phyloP scores from a whole-genome alignment of 805 yeast species.

The Priceomyces fermenticarens region DNA sequence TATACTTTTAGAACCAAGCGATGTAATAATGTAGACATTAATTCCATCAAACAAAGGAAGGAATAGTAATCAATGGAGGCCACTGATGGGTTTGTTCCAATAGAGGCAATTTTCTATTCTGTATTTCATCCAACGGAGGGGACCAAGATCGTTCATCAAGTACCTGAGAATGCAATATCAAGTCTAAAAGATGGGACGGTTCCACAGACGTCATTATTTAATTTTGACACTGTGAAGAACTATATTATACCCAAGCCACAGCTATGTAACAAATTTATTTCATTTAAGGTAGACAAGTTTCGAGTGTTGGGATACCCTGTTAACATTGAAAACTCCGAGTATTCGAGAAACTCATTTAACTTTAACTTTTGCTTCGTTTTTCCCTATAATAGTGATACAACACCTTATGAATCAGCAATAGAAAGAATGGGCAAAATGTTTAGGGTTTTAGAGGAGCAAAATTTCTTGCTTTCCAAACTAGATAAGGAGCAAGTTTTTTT shows the following conservation, averaged over 20 bases:
- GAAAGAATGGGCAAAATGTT: constrained; percentile 85
- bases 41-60: neutral
- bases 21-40: too few relatives aligned
- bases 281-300: constrained; percentile 67
- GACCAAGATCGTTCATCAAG: constrained; percentile 85
- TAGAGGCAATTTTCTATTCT: constrained; percentile 82
- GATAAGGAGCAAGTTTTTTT: constrained; percentile 41
- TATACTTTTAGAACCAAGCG: too few relatives aligned
- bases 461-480: constrained; percentile 61
- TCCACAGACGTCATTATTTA: constrained; percentile 40
- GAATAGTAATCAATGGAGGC: constrained; percentile 21
- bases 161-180: constrained; percentile 69
- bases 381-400: constrained; percentile 73
- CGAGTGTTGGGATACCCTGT: constrained; percentile 88
- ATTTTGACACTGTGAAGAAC: constrained; percentile 83
- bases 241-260: constrained; percentile 93
- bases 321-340: constrained; percentile 65
- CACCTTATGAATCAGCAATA: constrained; percentile 84
- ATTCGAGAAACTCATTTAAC: constrained; percentile 87
- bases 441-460: constrained; percentile 86
- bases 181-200: constrained; percentile 25
- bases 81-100: constrained; percentile 77
- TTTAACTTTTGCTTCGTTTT: constrained; percentile 94
- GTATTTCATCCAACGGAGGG: constrained; percentile 96
- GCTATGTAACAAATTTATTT: constrained; percentile 76